A percentile compares a stretch with the other conserved stretches of the same genome.
Evolutionary conservation across 2,329 filamentous ascomycete species (phyloP).

Genomic region (Helminthosporium solani): DNA sequence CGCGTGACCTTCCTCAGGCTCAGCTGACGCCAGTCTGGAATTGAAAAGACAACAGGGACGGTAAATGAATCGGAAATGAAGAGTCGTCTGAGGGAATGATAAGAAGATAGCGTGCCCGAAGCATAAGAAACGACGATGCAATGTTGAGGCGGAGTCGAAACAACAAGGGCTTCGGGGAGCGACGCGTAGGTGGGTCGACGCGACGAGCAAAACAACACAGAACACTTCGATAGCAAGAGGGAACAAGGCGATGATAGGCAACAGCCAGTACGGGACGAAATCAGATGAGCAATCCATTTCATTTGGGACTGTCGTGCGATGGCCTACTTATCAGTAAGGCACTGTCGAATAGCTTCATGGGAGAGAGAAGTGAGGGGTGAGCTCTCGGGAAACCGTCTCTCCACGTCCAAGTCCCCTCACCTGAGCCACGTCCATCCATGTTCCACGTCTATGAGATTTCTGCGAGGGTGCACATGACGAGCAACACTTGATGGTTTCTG

Average conservation of each 20-base stretch:
- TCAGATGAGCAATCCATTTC: background rate
- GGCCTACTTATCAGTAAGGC: too few species aligned
- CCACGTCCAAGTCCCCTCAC: background rate
- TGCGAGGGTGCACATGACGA: too few species aligned
- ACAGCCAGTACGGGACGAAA: background rate
- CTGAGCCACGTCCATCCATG: too few species aligned
- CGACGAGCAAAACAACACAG: constrained; percentile 3
- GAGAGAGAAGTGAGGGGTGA: background rate
- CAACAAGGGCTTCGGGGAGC: constrained; percentile 15
- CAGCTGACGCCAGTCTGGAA: constrained; percentile 2
- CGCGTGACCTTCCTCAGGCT: constrained; percentile 6
- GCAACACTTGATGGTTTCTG: too few species aligned
- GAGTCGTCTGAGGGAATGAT: too few species aligned
- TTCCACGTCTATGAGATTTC: too few species aligned
- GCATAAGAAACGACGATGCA: constrained; percentile 1
- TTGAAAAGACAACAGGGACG: background rate
- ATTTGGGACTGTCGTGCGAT: background rate
- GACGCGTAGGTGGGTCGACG: constrained; percentile 17
- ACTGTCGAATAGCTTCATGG: background rate
- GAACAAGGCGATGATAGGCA: constrained; percentile 1
- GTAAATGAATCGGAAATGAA: too few species aligned
- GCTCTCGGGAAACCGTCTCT: background rate
- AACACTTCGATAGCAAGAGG: background rate
- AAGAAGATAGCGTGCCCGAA: background rate
- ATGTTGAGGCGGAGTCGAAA: constrained; percentile 25